A percentile compares a stretch with the other conserved stretches of the same genome.
Evolutionary conservation across 116 monocot genomes (phyloP).

Genomic region (Posidonia oceanica): DNA sequence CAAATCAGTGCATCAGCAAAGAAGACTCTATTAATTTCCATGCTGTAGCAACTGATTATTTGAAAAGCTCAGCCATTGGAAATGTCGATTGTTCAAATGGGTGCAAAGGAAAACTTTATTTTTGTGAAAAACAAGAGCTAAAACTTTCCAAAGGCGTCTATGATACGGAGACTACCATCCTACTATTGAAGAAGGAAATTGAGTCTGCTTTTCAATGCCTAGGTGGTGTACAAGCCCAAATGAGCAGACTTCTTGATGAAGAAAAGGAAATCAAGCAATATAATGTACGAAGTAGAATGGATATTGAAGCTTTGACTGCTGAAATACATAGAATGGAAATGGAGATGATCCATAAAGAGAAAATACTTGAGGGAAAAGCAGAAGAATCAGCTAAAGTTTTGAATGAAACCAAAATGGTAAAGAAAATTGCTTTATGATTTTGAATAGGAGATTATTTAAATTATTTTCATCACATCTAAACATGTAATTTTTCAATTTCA

Average conservation of each 20-base stretch:
- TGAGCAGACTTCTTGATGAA: slow-evolving; percentile 33
- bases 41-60: neutral
- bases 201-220: slow-evolving; percentile 37
- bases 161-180: slow-evolving; percentile 25
- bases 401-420: slow-evolving; percentile 54
- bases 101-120: neutral
- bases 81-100: neutral
- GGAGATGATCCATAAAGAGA: slow-evolving; percentile 37
- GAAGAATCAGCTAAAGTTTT: slow-evolving; percentile 23
- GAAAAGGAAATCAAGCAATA: slow-evolving; percentile 23
- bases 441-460: neutral
- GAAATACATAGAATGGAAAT: slow-evolving; percentile 40
- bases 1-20: neutral
- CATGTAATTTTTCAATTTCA: neutral
- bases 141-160: slow-evolving; percentile 3
- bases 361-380: slow-evolving; percentile 21
- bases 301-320: slow-evolving; percentile 23
- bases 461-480: no score
- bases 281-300: slow-evolving; percentile 26
- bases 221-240: slow-evolving; percentile 35
- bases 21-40: slow-evolving; percentile 1
- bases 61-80: neutral
- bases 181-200: slow-evolving; percentile 45
- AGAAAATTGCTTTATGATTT: neutral
- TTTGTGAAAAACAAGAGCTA: neutral